Percentiles rank a stretch among this genome's conserved stretches.
phyloP scores from a whole-genome alignment of 2,329 filamentous ascomycete genomes.

The Periconia digitata region DNA sequence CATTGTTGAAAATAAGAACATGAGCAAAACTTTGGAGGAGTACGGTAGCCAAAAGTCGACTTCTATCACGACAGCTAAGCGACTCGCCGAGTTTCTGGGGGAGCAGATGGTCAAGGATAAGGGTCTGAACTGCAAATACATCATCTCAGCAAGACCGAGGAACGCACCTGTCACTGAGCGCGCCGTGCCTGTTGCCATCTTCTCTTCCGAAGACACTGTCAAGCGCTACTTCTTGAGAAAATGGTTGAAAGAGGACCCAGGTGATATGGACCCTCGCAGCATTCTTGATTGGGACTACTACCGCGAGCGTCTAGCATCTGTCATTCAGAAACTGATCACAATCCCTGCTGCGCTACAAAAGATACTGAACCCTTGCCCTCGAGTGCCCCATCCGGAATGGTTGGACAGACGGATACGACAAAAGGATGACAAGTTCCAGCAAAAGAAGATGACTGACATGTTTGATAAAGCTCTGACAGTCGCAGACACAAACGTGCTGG shows the following conservation, averaged over 20 bases:
- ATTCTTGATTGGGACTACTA: conserved; percentile 98
- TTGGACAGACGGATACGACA: conserved; percentile 88
- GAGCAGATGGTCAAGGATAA: conserved; percentile 99
- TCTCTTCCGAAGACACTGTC: conserved; percentile 85
- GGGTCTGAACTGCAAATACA: conserved; percentile 98
- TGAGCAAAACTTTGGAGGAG: conserved; percentile 95
- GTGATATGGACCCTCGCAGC: conserved; percentile 84
- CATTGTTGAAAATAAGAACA: conserved; percentile 99
- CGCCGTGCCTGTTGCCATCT: conserved; percentile 93
- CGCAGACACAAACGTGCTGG: conserved; percentile 64
- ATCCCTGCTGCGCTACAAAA: conserved; percentile 97
- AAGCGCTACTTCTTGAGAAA: conserved; percentile 90
- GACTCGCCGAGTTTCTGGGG: conserved; percentile 91
- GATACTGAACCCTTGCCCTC: conserved; percentile 88
- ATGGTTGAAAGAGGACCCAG: conserved; percentile 92
- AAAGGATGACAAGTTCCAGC: conserved; percentile 97
- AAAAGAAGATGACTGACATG: conserved; percentile 96
- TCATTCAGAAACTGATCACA: conserved; percentile 98
- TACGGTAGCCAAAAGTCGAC: conserved; percentile 96
- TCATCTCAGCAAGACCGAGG: conserved; percentile 85
- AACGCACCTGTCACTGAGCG: conserved; percentile 92
- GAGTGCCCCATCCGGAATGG: conserved; percentile 95
- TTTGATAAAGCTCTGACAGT: conserved; percentile 76
- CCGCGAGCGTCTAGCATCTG: conserved; percentile 88
- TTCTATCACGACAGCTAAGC: conserved; percentile 96